Evolutionary conservation across 2,329 filamentous ascomycete genomes (phyloP).

Genomic region (Ramularia endophylla): DNA sequence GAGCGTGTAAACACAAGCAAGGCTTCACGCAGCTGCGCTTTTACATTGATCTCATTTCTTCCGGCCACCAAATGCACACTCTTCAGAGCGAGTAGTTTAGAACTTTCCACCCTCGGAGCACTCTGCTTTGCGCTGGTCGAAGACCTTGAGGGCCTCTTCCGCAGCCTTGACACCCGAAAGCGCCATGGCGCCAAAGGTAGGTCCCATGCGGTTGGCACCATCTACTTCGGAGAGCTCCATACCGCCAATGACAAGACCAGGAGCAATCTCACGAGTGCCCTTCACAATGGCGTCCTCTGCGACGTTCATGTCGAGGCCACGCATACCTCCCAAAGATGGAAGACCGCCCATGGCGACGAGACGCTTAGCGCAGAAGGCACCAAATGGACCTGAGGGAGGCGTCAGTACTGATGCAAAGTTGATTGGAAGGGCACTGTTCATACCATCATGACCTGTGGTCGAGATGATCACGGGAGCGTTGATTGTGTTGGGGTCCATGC

Average conservation of each 20-base stretch:
- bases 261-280: conserved; percentile 79
- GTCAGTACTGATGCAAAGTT: conserved; percentile 1
- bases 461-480: conserved; percentile 84
- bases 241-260: conserved; percentile 84
- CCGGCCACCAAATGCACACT: too few species aligned
- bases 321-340: conserved; percentile 83
- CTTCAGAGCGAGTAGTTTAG: too few species aligned
- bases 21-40: too few species aligned
- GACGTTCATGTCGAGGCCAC: conserved; percentile 84
- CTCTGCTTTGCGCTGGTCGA: conserved; percentile 70
- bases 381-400: conserved; percentile 55
- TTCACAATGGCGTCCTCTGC: conserved; percentile 94
- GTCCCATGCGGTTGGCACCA: conserved; percentile 67
- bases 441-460: conserved; percentile 81
- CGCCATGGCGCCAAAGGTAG: conserved; percentile 85
- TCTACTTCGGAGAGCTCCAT: conserved; percentile 93
- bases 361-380: conserved; percentile 85
- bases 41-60: too few species aligned
- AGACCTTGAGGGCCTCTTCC: conserved; percentile 74
- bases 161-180: conserved; percentile 85
- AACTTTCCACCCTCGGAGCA: conserved; percentile 38
- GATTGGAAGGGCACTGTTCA: background rate
- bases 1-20: too few species aligned
- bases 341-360: conserved; percentile 83
- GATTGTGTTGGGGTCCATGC: conserved; percentile 98